Evolutionary conservation across 495 filamentous ascomycete species (phyloP).

Genomic region (Jackrogersella multiformis): DNA sequence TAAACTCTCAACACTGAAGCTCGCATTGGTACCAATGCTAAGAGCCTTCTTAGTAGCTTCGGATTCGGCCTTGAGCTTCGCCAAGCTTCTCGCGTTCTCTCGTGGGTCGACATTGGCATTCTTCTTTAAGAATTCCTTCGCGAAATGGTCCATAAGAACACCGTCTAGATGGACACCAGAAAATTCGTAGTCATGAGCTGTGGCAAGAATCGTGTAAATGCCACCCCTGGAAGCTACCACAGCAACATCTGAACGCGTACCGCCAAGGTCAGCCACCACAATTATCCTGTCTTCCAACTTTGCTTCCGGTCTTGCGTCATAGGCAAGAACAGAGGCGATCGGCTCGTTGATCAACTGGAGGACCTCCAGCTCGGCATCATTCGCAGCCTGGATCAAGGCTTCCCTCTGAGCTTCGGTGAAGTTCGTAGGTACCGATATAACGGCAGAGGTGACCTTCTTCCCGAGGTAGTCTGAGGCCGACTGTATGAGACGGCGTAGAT

Average conservation of each 20-base stretch:
- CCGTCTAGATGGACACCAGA: conserved; percentile 84
- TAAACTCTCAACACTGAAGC: conserved; percentile 88
- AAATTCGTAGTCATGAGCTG: conserved; percentile 92
- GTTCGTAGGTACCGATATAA: conserved; percentile 93
- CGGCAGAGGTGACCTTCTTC: conserved; percentile 89
- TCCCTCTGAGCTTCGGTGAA: conserved; percentile 86
- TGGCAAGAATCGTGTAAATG: conserved; percentile 95
- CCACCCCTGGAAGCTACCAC: conserved; percentile 90
- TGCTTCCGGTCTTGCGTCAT: conserved; percentile 85
- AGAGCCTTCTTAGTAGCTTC: conserved; percentile 91
- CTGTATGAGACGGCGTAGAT: conserved; percentile 79
- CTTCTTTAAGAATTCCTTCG: conserved; percentile 95
- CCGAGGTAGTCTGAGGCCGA: conserved; percentile 92
- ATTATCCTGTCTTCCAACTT: conserved; percentile 83
- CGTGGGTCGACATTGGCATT: conserved; percentile 90
- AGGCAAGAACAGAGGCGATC: conserved; percentile 88
- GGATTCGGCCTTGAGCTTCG: conserved; percentile 91
- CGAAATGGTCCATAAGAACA: conserved; percentile 92
- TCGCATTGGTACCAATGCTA: conserved; percentile 84
- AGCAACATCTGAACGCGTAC: conserved; percentile 89
- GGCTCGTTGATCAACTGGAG: conserved; percentile 94
- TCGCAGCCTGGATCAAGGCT: conserved; percentile 78
- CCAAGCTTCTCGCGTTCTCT: conserved; percentile 78
- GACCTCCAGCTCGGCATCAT: conserved; percentile 84
- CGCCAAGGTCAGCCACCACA: conserved; percentile 92